Base-by-base conservation (phyloP, 2,329 filamentous ascomycete genomes). In the Fusarium caatingaense region DNA sequence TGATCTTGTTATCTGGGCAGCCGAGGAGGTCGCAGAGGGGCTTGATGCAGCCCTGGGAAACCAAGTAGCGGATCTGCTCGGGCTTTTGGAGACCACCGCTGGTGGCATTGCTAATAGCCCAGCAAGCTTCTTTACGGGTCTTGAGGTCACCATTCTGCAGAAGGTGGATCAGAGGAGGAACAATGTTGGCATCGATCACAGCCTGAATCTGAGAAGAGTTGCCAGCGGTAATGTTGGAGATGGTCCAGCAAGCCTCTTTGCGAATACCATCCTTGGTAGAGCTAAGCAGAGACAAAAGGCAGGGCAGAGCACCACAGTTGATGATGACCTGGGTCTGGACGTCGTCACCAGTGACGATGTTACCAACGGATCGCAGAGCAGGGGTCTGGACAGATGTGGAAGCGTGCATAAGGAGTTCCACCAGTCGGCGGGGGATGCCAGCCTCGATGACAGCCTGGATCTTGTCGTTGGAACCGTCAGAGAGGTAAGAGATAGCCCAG, bases 1-100 rank as follows among this genome's bases (percentile, higher is more conserved):
- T 99, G 80, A 99, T 99, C 89, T 99, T 99, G 86, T 99, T 99
- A 83, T 99, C 96, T 30, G 97, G 97, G 86, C 96, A 99, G 41
- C 89, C 90, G 60, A 99, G 89, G 27, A 99, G 89, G 78, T 99
- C 96, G 81, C 96, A 99, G 34, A 99, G 88, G 6, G 96, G 96
- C 84, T 95, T 97, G 84, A 99, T 98, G 86, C 94, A 98, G 71
- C 96, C 96, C 83, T 96, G 93, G 37, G 89, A 83, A 32, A 99
- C 96, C 45, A 99, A 88, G 81, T 97, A 98, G 74, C 96, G 91
- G 76, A 99, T 99, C 85, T 99, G 96, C 64, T 98, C 96, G 3
- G 96, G 96, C 88, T 98, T 99, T 84, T 99, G 96, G 32, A 99
- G 90, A 78, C 96, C 96, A 76, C 96, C 96, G 16, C 94, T 97